Evolutionary conservation across 495 filamentous ascomycete species (phyloP), one percentile per base, ranked within the genome.

Genomic region (Podospora anserina): DNA sequence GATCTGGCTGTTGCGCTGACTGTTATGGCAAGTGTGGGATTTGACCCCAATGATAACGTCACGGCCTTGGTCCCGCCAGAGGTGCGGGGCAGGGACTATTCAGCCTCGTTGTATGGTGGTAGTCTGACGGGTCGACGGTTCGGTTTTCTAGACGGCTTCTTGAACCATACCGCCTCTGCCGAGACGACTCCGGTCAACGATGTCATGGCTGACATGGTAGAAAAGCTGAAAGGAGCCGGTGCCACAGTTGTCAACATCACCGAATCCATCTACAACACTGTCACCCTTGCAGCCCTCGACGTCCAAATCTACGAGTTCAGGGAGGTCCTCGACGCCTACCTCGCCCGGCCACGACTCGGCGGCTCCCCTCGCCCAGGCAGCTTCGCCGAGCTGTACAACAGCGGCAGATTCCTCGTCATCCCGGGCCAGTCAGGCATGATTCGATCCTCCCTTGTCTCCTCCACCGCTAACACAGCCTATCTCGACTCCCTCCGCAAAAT

Each of bases 291-390:
- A 0, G 72, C 74, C 0, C 76, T 82, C 5, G 89, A 90, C 64
- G 85, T 85, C 0, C 88, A 91, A 65, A 76, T 77, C 2, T 88
- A 78, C 66, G 89, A 91, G 67, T 89, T 83, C 71, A 77, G 81
- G 16, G 75, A 86, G 57, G 69, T 71, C 3, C 73, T 90, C 39
- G 78, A 88, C 60, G 68, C 65, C 3, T 87, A 83, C 71, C 72
- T 90, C 62, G 68, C 78, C 66, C 66, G 76, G 62, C 68, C 83
- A 62, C 61, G 68, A 65, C 59, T 78, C 27, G 28, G 39, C 60
- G 71, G 66, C 3, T 71, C 75, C 7, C 54, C 53, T 1, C 71
- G 77, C 70, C 74, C 85, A 30, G 58, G 72, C 49, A 82, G 77
- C 4, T 76, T 88, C 34, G 68, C 69, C 34, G 75, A 84, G 4